Evolutionary conservation across 73 alveolate species (phyloP).

Genomic region (Paramecium octaurelia): DNA sequence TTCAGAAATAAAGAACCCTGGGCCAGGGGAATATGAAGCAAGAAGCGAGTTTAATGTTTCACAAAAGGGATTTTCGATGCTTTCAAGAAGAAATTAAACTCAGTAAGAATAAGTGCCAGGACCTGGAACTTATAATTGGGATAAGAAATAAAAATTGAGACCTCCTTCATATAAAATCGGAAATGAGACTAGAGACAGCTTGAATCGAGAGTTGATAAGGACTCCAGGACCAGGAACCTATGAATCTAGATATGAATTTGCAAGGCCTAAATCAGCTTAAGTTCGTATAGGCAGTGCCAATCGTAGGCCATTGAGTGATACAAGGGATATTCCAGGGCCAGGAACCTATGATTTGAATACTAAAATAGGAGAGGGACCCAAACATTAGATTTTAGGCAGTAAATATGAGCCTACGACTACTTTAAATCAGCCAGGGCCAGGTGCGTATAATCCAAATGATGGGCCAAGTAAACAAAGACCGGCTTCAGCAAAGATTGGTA

Average conservation of each 20-base stretch:
- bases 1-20: neutral
- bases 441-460: conserved; percentile 41
- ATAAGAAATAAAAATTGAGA: neutral
- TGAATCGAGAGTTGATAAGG: neutral
- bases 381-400: conserved; percentile 19
- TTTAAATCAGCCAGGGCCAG: conserved; percentile 20
- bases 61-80: conserved; percentile 45
- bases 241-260: conserved; percentile 48
- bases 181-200: neutral
- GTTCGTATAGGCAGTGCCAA: conserved; percentile 51
- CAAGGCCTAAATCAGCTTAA: conserved; percentile 63
- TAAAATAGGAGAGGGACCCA: conserved; percentile 27
- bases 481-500: conserved; percentile 27
- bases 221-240: conserved; percentile 55
- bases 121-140: conserved; percentile 57
- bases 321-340: conserved; percentile 59
- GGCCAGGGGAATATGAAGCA: conserved; percentile 59
- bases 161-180: conserved; percentile 48
- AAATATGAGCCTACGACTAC: conserved; percentile 29
- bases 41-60: neutral
- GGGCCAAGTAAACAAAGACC: neutral
- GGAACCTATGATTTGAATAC: conserved; percentile 35
- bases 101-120: conserved; percentile 53
- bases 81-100: conserved; percentile 41
- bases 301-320: conserved; percentile 43